These are phyloP conservation scores for Apiospora koreana DNA, from an alignment of 2,329 filamentous ascomycete species.

Conservation along the genomic window DNA sequence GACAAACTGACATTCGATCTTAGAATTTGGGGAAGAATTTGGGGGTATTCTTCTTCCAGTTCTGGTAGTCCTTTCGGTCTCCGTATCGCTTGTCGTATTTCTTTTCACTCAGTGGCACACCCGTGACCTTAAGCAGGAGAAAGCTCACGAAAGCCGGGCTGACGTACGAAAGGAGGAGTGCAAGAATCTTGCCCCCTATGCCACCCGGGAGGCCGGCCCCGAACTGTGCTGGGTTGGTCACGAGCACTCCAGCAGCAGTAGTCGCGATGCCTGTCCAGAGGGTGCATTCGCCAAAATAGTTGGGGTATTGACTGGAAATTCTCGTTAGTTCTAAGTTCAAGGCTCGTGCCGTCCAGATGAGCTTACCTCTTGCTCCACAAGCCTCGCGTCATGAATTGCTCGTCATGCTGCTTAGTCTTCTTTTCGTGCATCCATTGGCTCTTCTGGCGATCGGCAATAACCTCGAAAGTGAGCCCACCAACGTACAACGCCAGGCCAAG, in stretches of 20 bases:
- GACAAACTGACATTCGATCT: background rate
- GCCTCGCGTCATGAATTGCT: conserved; percentile 65
- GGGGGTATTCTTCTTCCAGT: conserved; percentile 68
- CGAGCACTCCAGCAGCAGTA: conserved; percentile 56
- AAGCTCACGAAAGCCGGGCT: conserved; percentile 67
- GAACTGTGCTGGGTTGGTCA: conserved; percentile 52
- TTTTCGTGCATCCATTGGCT: conserved; percentile 60
- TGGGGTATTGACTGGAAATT: conserved; percentile 56
- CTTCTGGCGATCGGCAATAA: conserved; percentile 66
- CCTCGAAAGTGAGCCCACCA: conserved; percentile 61
- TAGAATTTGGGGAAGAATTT: conserved; percentile 64
- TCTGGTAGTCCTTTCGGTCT: conserved; percentile 63
- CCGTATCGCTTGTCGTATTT: conserved; percentile 70
- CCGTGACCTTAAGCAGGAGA: conserved; percentile 63
- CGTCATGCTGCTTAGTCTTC: conserved; percentile 65
- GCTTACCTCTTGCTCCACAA: conserved; percentile 57
- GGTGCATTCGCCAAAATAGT: conserved; percentile 73
- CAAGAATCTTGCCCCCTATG: conserved; percentile 30
- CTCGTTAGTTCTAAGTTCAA: background rate
- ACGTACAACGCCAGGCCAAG: conserved; percentile 59
- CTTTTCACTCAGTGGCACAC: conserved; percentile 65
- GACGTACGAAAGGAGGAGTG: conserved; percentile 49
- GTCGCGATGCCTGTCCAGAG: conserved; percentile 70
- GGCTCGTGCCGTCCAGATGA: background rate
- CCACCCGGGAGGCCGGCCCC: conserved; percentile 57